Percentiles rank a stretch among this genome's conserved stretches.
phyloP scores from a whole-genome alignment of 2,329 filamentous ascomycete genomes.

The Purpureocillium takamizusanense region DNA sequence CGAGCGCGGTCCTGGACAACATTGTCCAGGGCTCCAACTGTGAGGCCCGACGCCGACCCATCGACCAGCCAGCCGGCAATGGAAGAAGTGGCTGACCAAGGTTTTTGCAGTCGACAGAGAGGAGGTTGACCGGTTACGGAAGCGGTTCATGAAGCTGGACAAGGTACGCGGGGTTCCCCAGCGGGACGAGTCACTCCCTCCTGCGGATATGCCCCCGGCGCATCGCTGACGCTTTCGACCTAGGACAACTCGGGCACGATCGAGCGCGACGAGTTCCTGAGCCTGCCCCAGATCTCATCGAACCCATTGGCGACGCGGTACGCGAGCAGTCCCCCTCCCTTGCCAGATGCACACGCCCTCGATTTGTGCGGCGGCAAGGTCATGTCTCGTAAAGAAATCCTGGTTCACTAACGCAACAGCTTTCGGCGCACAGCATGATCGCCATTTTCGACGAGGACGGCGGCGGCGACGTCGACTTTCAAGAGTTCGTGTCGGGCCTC shows the following conservation, averaged over 20 bases:
- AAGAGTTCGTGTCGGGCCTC: constrained; percentile 93
- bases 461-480: constrained; percentile 95
- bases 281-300: constrained; percentile 91
- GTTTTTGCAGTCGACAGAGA: constrained; percentile 73
- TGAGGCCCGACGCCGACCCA: constrained; percentile 30
- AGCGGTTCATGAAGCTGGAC: constrained; percentile 98
- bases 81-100: constrained; percentile 4
- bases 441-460: constrained; percentile 99
- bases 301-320: constrained; percentile 93
- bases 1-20: constrained; percentile 75
- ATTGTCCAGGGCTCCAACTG: constrained; percentile 97
- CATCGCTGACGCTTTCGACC: constrained; percentile 2
- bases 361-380: not conserved
- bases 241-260: constrained; percentile 97
- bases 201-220: not conserved
- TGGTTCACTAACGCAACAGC: not conserved
- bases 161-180: constrained; percentile 52
- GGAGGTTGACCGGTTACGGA: constrained; percentile 89
- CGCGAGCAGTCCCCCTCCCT: too few species aligned
- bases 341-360: constrained; percentile 17
- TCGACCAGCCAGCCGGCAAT: constrained; percentile 2
- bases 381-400: too few species aligned
- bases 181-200: not conserved
- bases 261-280: constrained; percentile 96
- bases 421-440: constrained; percentile 65